Base-by-base conservation (phyloP, 208 protist species). In the Polymyxa betae region DNA sequence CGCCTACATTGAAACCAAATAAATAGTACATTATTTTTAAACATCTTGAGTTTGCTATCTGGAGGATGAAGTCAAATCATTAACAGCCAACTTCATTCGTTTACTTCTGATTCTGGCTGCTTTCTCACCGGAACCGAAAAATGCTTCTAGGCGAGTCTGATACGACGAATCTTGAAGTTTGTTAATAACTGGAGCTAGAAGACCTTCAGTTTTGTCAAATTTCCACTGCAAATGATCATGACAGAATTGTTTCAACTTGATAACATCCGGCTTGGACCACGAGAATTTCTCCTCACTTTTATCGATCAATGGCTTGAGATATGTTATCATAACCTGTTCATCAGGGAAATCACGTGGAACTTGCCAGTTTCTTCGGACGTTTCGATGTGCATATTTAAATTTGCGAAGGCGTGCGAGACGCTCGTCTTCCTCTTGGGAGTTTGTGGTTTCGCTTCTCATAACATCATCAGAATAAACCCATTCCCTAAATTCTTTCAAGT, bases 301-400 rank as follows among this genome's bases (percentile, higher is more conserved):
- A 5, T 92, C 91, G 38, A 88, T 64, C 12, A 44, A 24, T 0
- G 91, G 91, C 0, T 64, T 5, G 0, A 77, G 38, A 87, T 92
- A 92, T 24, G 91, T 66, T 0, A 12, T 43, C n/a, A 1, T 5
- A n/a, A 92, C 88, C 38, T 0, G 20, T n/a, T 0, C 46, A 20
- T 10, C 29, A 10, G 91, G 91, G 49, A 92, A 92, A 45, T 88
- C 16, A 38, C 89, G 45, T 0, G 91, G 40, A 5, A 92, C 38
- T 24, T 87, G 45, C 91, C 91, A 92, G 0, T 88, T 38, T 20
- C 77, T 60, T 29, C 89, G 54, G 41, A 88, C 24, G 5, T 89
- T 91, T 0, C 66, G 54, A 88, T 92, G 91, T 0, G 38, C 16
- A 24, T 44, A 24, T 45, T 92, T 91, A 88, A 89, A 92, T 54